A percentile compares a stretch with the other conserved stretches of the same genome.
phyloP scores from a whole-genome alignment of 352 stramenopile genomes.

The Globisporangium splendens region DNA sequence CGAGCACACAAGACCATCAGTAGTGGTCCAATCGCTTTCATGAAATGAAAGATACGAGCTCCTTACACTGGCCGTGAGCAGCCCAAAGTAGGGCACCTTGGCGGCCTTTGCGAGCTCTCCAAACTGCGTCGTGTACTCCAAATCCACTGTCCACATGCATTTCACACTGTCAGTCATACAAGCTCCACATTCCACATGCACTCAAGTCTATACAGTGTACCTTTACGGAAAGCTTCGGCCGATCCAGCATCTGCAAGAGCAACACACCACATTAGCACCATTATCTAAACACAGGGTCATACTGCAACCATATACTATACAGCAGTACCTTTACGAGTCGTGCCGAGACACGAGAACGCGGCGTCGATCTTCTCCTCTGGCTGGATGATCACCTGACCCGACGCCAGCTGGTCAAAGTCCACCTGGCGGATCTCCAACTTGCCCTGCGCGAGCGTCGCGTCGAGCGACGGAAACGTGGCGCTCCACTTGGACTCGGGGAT shows the following conservation, averaged over 20 bases:
- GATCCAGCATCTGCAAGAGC: constrained; percentile 38
- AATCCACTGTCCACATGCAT: constrained; percentile 38
- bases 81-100: constrained; percentile 53
- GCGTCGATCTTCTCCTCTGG: constrained; percentile 45
- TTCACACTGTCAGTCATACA: constrained; percentile 2
- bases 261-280: too few species aligned
- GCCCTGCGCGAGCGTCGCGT: constrained; percentile 27
- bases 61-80: constrained; percentile 53
- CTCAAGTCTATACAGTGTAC: constrained; percentile 15
- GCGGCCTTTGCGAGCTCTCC: constrained; percentile 43
- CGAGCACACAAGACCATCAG: not conserved
- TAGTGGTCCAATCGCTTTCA: not conserved
- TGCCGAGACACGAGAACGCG: constrained; percentile 70
- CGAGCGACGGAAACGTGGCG: constrained; percentile 39
- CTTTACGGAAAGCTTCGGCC: constrained; percentile 63
- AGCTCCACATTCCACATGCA: too few species aligned
- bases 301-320: too few species aligned
- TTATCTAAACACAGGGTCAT: not conserved
- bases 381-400: constrained; percentile 22
- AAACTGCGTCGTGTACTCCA: constrained; percentile 64
- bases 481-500: constrained; percentile 41
- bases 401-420: constrained; percentile 51
- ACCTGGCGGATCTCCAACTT: constrained; percentile 55
- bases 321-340: constrained; percentile 52
- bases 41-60: not conserved